Evolutionary conservation across 108 stramenopile species (phyloP).

Genomic region (Skeletonema grethae): DNA sequence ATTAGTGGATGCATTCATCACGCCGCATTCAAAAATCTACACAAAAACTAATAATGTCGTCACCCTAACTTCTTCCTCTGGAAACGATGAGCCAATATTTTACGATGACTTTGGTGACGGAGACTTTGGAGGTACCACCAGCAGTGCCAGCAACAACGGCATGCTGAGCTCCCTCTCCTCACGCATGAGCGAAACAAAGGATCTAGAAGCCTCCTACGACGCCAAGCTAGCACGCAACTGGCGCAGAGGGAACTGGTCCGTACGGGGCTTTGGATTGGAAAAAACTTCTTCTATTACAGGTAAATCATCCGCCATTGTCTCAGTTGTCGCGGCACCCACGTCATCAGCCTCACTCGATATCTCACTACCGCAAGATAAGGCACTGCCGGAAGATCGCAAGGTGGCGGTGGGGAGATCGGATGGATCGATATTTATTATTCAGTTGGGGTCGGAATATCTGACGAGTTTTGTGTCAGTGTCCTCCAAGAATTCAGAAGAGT

Average conservation of each 20-base stretch:
- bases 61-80: not conserved
- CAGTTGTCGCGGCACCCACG: slow-evolving; percentile 3
- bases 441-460: slow-evolving; percentile 57
- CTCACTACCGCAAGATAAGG: slow-evolving; percentile 26
- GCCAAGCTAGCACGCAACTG: slow-evolving; percentile 48
- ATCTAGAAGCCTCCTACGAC: slow-evolving; percentile 37
- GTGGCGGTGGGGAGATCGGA: slow-evolving; percentile 66
- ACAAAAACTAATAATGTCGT: not conserved
- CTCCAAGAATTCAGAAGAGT: slow-evolving; percentile 17
- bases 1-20: not conserved
- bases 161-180: slow-evolving; percentile 26
- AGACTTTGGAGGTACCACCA: not conserved
- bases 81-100: slow-evolving; percentile 4
- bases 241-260: slow-evolving; percentile 51
- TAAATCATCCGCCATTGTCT: not conserved
- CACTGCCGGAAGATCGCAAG: slow-evolving; percentile 15
- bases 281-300: slow-evolving; percentile 12
- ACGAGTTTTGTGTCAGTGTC: slow-evolving; percentile 47
- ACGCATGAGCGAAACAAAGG: slow-evolving; percentile 31
- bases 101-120: slow-evolving; percentile 41
- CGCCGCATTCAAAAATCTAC: not conserved
- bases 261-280: slow-evolving; percentile 44
- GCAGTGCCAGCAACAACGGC: not conserved
- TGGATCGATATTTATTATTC: slow-evolving; percentile 58
- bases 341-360: slow-evolving; percentile 12